These are phyloP conservation scores for Kalmusia sp. DNA, from an alignment of 2,329 filamentous ascomycete species.

Conservation along the genomic window DNA sequence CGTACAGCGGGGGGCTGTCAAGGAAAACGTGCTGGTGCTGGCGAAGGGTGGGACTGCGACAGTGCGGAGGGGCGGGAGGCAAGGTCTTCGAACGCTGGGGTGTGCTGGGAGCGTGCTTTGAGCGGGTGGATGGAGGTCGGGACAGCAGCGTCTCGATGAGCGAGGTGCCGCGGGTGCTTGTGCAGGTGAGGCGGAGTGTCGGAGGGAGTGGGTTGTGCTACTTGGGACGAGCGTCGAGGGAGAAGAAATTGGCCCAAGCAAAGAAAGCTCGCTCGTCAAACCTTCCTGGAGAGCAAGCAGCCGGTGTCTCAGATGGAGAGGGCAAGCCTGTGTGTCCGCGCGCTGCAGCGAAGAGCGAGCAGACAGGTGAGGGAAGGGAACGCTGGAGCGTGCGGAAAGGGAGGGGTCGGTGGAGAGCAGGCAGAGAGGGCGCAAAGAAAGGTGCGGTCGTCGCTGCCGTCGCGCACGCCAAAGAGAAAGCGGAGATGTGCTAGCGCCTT, in stretches of 20 bases:
- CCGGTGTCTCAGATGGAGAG: constrained; percentile 29
- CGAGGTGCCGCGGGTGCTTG: constrained; percentile 38
- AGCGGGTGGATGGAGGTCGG: constrained; percentile 37
- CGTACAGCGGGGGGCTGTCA: constrained; percentile 77
- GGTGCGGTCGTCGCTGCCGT: constrained; percentile 20
- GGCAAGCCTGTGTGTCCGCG: constrained; percentile 24
- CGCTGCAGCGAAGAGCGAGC: constrained; percentile 24
- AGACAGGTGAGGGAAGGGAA: constrained; percentile 20
- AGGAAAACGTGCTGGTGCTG: constrained; percentile 92
- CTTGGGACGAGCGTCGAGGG: constrained; percentile 36
- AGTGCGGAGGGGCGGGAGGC: constrained; percentile 33
- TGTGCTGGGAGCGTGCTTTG: constrained; percentile 40
- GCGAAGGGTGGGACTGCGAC: constrained; percentile 39
- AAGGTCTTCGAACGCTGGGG: constrained; percentile 44
- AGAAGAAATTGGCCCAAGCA: constrained; percentile 43
- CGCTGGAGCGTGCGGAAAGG: constrained; percentile 23
- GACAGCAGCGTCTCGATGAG: constrained; percentile 32
- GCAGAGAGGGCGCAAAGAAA: constrained; percentile 24
- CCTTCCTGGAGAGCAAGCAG: constrained; percentile 40
- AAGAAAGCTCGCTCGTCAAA: constrained; percentile 50
- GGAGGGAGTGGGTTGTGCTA: constrained; percentile 31
- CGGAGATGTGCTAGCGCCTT: constrained; percentile 25
- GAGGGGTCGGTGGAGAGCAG: constrained; percentile 19
- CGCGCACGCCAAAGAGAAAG: constrained; percentile 23
- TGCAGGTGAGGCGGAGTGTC: constrained; percentile 39